Conservation (phyloP, 345 rosid species). For the Reutealis trisperma region DNA sequence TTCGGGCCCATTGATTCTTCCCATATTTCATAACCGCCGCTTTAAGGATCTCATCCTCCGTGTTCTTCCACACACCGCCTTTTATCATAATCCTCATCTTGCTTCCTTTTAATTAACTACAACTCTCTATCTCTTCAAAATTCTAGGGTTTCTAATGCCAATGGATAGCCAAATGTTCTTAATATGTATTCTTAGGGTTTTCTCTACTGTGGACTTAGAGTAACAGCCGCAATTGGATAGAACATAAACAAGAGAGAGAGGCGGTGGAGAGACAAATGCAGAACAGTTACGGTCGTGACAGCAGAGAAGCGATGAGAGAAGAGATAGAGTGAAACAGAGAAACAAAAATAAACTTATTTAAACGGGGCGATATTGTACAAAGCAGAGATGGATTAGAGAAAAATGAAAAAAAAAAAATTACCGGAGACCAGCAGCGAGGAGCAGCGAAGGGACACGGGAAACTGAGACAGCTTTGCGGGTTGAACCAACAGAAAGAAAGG, state of each 20-base stretch:
- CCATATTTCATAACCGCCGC: conserved; percentile 99
- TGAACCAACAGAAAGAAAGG: neutral
- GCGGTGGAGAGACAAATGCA: neutral
- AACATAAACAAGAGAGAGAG: neutral
- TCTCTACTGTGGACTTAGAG: neutral
- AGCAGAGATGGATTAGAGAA: neutral
- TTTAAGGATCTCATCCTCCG: conserved; percentile 98
- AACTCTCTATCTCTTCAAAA: neutral
- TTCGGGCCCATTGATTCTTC: conserved; percentile 98
- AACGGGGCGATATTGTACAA: no score
- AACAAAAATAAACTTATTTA: neutral
- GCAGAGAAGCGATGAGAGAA: neutral
- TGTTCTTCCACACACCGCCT: conserved; percentile 99
- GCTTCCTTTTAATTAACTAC: neutral
- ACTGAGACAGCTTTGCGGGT: neutral
- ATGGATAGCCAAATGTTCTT: neutral
- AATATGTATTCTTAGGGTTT: neutral
- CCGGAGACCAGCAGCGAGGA: neutral
- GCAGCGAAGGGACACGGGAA: neutral
- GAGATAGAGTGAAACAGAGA: neutral
- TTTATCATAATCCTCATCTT: conserved; percentile 99
- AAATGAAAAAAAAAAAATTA: no score
- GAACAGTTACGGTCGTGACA: neutral
- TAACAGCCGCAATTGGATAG: neutral
- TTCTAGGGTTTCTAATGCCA: neutral